Percentiles rank a stretch among this genome's conserved stretches.
Conservation (phyloP, 2,329 filamentous ascomycete genomes). For the Chrysosporium queenslandicum region DNA sequence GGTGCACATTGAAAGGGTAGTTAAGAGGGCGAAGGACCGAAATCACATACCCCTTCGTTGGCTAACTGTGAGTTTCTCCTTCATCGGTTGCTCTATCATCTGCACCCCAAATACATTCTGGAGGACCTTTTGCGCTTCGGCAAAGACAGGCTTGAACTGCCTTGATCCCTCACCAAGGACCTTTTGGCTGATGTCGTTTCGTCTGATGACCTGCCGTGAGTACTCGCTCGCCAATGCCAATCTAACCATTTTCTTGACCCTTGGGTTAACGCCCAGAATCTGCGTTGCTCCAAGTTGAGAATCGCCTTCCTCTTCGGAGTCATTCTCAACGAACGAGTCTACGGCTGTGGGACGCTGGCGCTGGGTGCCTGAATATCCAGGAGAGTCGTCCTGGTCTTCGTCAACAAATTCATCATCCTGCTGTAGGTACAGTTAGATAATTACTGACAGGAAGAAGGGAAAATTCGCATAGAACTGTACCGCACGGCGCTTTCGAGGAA, state of each 20-base stretch:
- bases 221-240: slow-evolving; percentile 53
- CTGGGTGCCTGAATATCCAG: slow-evolving; percentile 8
- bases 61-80: slow-evolving; percentile 69
- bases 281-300: not conserved
- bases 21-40: not conserved
- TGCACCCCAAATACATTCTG: slow-evolving; percentile 78
- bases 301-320: slow-evolving; percentile 1
- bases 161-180: slow-evolving; percentile 61
- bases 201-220: slow-evolving; percentile 47
- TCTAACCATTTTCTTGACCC: slow-evolving; percentile 54
- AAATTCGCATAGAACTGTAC: slow-evolving; percentile 5
- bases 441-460: not conserved
- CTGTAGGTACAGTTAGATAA: not conserved
- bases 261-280: slow-evolving; percentile 15
- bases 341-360: slow-evolving; percentile 14
- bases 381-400: not conserved
- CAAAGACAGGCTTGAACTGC: slow-evolving; percentile 68
- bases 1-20: not conserved
- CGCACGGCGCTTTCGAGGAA: slow-evolving; percentile 14
- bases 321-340: slow-evolving; percentile 10
- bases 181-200: slow-evolving; percentile 50
- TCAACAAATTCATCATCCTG: slow-evolving; percentile 4
- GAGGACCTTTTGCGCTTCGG: slow-evolving; percentile 62
- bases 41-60: slow-evolving; percentile 60
- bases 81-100: slow-evolving; percentile 68